phyloP scores from a whole-genome alignment of 2,329 filamentous ascomycete species.

The Metarhizium guizhouense region DNA sequence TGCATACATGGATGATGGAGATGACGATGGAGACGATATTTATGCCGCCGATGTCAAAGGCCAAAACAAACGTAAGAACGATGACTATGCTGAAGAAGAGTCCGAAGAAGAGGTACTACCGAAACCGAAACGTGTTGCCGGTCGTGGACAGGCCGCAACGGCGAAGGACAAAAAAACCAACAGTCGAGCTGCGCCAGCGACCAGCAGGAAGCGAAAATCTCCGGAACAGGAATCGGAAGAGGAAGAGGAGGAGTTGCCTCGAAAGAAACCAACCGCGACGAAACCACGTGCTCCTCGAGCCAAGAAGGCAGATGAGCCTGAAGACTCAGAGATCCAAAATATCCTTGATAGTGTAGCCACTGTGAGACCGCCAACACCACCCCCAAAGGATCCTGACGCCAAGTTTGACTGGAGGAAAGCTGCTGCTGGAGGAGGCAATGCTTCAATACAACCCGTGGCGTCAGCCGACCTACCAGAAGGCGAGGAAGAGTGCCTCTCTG shows the following conservation, averaged over 20 bases:
- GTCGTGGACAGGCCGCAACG: constrained; percentile 25
- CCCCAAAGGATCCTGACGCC: constrained; percentile 55
- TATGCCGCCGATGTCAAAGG: constrained; percentile 65
- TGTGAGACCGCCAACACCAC: constrained; percentile 75
- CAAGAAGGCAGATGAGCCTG: constrained; percentile 57
- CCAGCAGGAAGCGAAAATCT: constrained; percentile 49
- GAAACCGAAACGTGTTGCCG: constrained; percentile 48
- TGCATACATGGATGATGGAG: constrained; percentile 57
- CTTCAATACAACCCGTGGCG: constrained; percentile 51
- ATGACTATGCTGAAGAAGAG: constrained; percentile 66
- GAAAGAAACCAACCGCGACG: constrained; percentile 49
- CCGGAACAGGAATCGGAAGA: constrained; percentile 44
- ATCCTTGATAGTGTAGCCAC: constrained; percentile 85
- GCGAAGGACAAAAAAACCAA: constrained; percentile 18
- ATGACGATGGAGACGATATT: constrained; percentile 69
- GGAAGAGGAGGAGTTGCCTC: constrained; percentile 46
- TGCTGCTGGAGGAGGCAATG: constrained; percentile 46
- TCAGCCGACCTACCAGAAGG: constrained; percentile 69
- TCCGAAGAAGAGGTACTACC: constrained; percentile 62
- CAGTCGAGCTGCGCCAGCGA: constrained; percentile 18
- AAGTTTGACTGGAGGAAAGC: constrained; percentile 77
- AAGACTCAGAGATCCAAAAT: constrained; percentile 63
- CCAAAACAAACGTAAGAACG: constrained; percentile 57
- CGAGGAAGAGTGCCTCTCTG: constrained; percentile 80
- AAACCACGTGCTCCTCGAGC: constrained; percentile 49